phyloP scores from a whole-genome alignment of 148 eudicot genomes.

The Talinum fruticosum region DNA sequence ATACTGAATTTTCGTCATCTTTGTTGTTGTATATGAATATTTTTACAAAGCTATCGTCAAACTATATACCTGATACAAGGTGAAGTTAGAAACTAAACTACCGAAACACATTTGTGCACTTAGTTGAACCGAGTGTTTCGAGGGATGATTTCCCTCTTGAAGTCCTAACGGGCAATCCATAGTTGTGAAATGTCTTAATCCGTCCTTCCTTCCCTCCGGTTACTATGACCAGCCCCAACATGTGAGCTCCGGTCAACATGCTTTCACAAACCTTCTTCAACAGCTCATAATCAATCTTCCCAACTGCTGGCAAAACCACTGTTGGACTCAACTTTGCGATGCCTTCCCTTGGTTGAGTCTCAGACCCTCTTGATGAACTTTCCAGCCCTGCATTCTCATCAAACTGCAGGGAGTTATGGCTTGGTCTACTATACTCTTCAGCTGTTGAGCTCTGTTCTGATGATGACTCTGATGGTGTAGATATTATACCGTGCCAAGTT shows the following conservation, averaged over 20 bases:
- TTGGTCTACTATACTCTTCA: not conserved
- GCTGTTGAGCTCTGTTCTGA: conserved; percentile 7
- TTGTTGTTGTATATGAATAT: no score
- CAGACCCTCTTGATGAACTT: conserved; percentile 28
- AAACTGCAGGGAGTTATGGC: not conserved
- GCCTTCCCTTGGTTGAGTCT: conserved; percentile 55
- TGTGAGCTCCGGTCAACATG: conserved; percentile 37
- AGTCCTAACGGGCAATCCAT: conserved; percentile 54
- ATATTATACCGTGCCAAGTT: conserved; percentile 66
- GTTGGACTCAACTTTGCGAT: conserved; percentile 25
- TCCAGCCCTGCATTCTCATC: conserved; percentile 27
- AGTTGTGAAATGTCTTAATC: conserved; percentile 59
- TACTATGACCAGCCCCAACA: conserved; percentile 76
- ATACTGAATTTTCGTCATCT: no score
- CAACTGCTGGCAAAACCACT: conserved; percentile 25
- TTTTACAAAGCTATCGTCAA: no score
- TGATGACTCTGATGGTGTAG: conserved; percentile 21
- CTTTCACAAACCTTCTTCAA: conserved; percentile 45
- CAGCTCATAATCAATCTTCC: conserved; percentile 42
- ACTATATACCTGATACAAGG: not conserved
- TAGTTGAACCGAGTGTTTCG: conserved; percentile 8
- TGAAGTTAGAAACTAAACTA: not conserved
- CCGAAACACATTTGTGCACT: not conserved
- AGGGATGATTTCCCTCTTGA: conserved; percentile 17
- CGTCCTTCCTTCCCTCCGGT: conserved; percentile 76